A percentile compares a stretch with the other conserved stretches of the same genome.
phyloP scores from a whole-genome alignment of 495 filamentous ascomycete species.

The Corynascus novoguineensis region DNA sequence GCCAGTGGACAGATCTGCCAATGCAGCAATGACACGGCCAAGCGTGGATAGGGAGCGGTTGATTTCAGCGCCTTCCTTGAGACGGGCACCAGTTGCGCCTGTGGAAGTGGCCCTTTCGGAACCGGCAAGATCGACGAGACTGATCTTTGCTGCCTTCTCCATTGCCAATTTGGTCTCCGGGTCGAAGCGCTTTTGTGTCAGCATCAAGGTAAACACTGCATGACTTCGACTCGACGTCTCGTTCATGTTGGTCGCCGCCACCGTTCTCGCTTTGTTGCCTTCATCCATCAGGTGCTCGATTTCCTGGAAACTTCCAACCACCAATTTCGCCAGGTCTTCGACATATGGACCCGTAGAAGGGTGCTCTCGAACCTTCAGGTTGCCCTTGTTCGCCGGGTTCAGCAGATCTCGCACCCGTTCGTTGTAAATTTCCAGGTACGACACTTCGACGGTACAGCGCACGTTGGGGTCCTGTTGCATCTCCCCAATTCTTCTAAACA shows the following conservation, averaged over 20 bases:
- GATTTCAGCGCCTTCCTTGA: conserved; percentile 99
- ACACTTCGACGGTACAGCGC: conserved; percentile 92
- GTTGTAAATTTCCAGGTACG: conserved; percentile 99
- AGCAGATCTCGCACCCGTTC: conserved; percentile 94
- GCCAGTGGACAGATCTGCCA: conserved; percentile 82
- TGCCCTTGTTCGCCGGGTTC: conserved; percentile 93
- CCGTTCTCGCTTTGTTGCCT: conserved; percentile 96
- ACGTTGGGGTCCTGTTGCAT: conserved; percentile 73
- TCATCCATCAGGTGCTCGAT: conserved; percentile 99
- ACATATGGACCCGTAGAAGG: conserved; percentile 97
- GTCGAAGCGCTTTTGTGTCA: conserved; percentile 92
- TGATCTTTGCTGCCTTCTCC: conserved; percentile 97
- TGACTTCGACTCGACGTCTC: conserved; percentile 97
- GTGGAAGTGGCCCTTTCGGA: conserved; percentile 95
- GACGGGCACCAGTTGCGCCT: conserved; percentile 86
- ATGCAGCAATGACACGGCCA: conserved; percentile 94
- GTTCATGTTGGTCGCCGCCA: conserved; percentile 99
- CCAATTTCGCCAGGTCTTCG: conserved; percentile 92
- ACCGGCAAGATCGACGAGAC: conserved; percentile 94
- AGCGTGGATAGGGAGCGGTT: conserved; percentile 95
- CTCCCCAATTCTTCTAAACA: conserved; percentile 80
- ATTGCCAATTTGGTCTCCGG: conserved; percentile 90
- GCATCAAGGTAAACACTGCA: conserved; percentile 93
- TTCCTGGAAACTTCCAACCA: conserved; percentile 93
- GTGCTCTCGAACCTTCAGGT: conserved; percentile 95